These are phyloP conservation scores for Curvularia lunata DNA, from an alignment of 2,329 filamentous ascomycete genomes.

Conservation along the genomic window DNA sequence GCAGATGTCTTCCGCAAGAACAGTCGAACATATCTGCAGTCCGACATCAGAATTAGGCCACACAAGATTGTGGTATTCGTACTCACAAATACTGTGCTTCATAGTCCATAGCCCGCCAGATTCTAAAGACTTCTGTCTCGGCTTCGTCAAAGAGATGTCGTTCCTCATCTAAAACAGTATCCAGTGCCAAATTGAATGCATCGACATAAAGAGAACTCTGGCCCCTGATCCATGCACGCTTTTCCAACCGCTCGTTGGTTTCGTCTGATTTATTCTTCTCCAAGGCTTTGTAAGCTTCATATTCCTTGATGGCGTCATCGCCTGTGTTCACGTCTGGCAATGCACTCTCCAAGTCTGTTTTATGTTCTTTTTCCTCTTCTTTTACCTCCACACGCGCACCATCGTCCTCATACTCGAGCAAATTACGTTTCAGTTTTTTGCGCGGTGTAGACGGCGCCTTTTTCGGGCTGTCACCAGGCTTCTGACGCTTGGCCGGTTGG, in stretches of 20 bases:
- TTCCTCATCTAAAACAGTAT: conserved; percentile 89
- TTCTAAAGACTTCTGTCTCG: conserved; percentile 76
- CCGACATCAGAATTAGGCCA: neutral
- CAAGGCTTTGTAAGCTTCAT: conserved; percentile 72
- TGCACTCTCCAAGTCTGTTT: conserved; percentile 74
- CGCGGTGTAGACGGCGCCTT: conserved; percentile 31
- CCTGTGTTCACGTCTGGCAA: conserved; percentile 70
- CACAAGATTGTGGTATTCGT: neutral
- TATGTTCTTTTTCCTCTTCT: conserved; percentile 41
- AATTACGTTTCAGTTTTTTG: conserved; percentile 37
- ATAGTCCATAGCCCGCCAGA: conserved; percentile 77
- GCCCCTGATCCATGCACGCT: conserved; percentile 72
- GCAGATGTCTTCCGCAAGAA: conserved; percentile 90
- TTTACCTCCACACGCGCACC: conserved; percentile 44
- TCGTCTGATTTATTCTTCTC: conserved; percentile 50
- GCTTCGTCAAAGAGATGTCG: conserved; percentile 82
- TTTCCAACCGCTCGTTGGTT: conserved; percentile 59
- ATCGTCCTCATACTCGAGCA: conserved; percentile 51
- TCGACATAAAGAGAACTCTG: conserved; percentile 95
- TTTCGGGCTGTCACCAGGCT: conserved; percentile 32
- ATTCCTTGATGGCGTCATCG: conserved; percentile 76
- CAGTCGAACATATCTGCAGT: conserved; percentile 80
- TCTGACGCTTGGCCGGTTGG: conserved; percentile 53
- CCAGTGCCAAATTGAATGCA: conserved; percentile 90
- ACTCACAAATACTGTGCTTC: conserved; percentile 88